Evolutionary conservation across 1,139 yeast genomes (phyloP).

Genomic region (Protomyces inundatus): DNA sequence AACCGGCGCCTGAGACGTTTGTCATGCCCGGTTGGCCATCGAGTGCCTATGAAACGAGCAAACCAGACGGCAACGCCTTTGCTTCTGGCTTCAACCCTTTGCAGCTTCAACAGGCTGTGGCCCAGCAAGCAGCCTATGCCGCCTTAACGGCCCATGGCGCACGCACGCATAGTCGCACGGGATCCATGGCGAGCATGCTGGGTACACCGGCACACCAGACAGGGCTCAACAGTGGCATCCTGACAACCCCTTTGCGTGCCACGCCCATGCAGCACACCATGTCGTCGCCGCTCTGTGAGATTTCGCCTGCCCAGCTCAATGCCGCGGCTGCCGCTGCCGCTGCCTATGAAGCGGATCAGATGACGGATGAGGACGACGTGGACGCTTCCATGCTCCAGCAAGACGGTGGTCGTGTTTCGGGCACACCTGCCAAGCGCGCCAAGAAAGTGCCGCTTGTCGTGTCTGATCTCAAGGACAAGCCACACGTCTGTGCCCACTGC

Average conservation of each 20-base stretch:
- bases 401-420: neutral
- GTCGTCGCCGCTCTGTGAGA: slow-evolving; percentile 20
- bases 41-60: neutral
- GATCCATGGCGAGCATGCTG: neutral
- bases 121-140: neutral
- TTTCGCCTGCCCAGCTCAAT: slow-evolving; percentile 10
- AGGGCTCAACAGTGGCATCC: neutral
- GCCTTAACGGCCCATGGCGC: neutral
- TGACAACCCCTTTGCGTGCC: neutral
- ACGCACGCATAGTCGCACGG: neutral
- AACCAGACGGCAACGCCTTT: neutral
- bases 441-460: slow-evolving; percentile 12
- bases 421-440: neutral
- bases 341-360: neutral
- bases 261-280: slow-evolving; percentile 22
- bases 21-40: neutral
- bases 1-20: neutral
- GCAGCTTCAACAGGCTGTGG: neutral
- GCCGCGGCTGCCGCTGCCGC: neutral
- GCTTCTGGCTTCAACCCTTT: neutral
- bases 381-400: neutral
- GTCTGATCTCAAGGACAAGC: slow-evolving; percentile 22
- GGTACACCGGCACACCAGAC: neutral
- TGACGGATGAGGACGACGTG: neutral
- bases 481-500: slow-evolving; percentile 27